Evolutionary conservation across 2,329 filamentous ascomycete genomes (phyloP).

Genomic region (Zymoseptoria brevis): DNA sequence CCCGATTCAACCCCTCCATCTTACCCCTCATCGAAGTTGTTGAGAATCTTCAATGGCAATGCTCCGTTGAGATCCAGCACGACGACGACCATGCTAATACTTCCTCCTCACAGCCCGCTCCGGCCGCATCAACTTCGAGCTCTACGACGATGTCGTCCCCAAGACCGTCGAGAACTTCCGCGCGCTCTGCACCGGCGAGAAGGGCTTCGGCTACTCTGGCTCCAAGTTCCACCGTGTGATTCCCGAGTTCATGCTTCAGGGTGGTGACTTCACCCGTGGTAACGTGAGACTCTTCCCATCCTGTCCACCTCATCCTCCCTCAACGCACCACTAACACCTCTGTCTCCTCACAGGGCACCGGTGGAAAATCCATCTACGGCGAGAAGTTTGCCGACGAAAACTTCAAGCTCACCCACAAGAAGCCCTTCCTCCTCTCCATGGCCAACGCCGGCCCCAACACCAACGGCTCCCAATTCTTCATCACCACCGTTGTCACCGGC

Average conservation of each 20-base stretch:
- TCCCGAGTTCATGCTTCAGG: conserved; percentile 98
- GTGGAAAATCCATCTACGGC: conserved; percentile 95
- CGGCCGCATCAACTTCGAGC: conserved; percentile 80
- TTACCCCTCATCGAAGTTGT: conserved; percentile 9
- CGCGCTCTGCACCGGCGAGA: conserved; percentile 88
- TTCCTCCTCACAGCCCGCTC: conserved; percentile 49
- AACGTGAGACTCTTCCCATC: conserved; percentile 55
- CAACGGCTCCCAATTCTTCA: conserved; percentile 67
- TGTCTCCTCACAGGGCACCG: conserved; percentile 61
- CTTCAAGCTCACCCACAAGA: conserved; percentile 84
- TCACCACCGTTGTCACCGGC: conserved; percentile 59
- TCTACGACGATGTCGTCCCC: conserved; percentile 78
- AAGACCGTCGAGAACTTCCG: conserved; percentile 97
- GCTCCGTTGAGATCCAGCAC: neutral
- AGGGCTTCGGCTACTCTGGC: conserved; percentile 72
- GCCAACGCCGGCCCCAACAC: conserved; percentile 98
- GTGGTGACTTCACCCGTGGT: conserved; percentile 91
- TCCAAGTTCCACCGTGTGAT: conserved; percentile 94
- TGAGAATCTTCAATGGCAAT: conserved; percentile 5
- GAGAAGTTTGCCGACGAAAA: conserved; percentile 97
- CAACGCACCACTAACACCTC: neutral
- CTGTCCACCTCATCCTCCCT: too few species aligned
- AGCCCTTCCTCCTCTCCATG: conserved; percentile 93
- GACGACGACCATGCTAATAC: conserved; percentile 9
- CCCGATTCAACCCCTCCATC: conserved; percentile 18